Evolutionary conservation across 192 early-diverging fungal genomes (phyloP).

Genomic region (Entrophospora sp.): DNA sequence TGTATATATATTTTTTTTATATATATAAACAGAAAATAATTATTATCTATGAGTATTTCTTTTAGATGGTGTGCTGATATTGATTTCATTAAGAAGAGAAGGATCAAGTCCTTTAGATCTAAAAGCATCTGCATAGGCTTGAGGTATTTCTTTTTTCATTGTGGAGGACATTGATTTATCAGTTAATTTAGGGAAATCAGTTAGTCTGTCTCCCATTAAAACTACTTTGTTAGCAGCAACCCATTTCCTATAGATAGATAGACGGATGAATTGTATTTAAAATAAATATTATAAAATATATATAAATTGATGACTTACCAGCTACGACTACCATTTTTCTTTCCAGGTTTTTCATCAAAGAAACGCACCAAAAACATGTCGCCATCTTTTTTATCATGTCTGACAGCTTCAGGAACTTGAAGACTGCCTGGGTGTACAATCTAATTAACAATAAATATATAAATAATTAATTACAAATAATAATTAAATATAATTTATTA

Average conservation of each 20-base stretch:
- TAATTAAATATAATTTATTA: neutral
- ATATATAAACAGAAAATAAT: no score
- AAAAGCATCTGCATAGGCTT: conserved; percentile 15
- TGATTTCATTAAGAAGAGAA: no score
- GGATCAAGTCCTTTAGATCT: neutral
- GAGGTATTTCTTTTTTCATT: conserved; percentile 19
- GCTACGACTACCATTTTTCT: neutral
- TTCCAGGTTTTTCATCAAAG: conserved; percentile 23
- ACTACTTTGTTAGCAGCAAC: conserved; percentile 12
- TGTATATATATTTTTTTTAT: no score
- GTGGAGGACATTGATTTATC: conserved; percentile 5
- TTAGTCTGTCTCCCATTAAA: conserved; percentile 1
- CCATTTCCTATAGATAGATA: conserved; percentile 17
- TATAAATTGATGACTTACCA: neutral
- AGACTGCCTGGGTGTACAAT: conserved; percentile 30
- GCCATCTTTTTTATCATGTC: conserved; percentile 18
- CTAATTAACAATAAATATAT: conserved; percentile 17
- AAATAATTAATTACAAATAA: neutral
- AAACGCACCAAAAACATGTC: conserved; percentile 27
- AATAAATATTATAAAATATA: neutral
- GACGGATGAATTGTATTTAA: neutral
- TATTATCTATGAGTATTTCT: no score
- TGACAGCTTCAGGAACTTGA: conserved; percentile 26
- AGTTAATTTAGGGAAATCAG: conserved; percentile 14
- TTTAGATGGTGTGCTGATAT: no score